Conservation (phyloP, 441 rosid species). For the Raphanus hybrid region DNA sequence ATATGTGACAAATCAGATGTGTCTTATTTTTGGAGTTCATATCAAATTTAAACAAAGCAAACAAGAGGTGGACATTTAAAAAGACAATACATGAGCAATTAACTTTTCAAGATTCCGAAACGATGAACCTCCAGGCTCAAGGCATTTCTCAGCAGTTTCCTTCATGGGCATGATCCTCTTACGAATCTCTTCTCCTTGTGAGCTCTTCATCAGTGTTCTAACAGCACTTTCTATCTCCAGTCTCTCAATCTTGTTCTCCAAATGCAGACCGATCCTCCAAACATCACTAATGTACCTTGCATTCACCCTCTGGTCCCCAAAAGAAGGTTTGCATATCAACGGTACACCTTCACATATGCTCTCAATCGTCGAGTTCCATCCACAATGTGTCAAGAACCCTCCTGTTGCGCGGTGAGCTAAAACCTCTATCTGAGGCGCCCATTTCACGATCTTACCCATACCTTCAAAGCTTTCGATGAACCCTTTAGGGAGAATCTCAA, state of each 20-base stretch:
- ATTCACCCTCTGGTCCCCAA: conserved; percentile 51
- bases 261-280: conserved; percentile 52
- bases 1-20: background rate
- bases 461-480: conserved; percentile 43
- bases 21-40: conserved; percentile 15
- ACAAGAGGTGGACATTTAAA: conserved; percentile 12
- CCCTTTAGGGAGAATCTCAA: conserved; percentile 34
- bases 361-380: conserved; percentile 48
- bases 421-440: conserved; percentile 66
- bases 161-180: conserved; percentile 46
- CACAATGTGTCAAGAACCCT: conserved; percentile 42
- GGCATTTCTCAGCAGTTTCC: conserved; percentile 46
- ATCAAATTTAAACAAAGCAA: conserved; percentile 18
- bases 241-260: conserved; percentile 49
- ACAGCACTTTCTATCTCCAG: conserved; percentile 45
- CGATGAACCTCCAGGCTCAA: conserved; percentile 54
- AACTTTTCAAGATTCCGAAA: conserved; percentile 41
- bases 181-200: conserved; percentile 54
- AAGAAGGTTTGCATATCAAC: conserved; percentile 48
- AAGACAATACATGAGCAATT: conserved; percentile 46
- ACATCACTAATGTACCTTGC: conserved; percentile 47
- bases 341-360: conserved; percentile 51
- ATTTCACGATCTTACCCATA: conserved; percentile 56
- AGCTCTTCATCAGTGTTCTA: conserved; percentile 45
- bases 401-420: conserved; percentile 51